phyloP scores from a whole-genome alignment of 768 basidiomycete genomes.

The Mycena albidolilacea region DNA sequence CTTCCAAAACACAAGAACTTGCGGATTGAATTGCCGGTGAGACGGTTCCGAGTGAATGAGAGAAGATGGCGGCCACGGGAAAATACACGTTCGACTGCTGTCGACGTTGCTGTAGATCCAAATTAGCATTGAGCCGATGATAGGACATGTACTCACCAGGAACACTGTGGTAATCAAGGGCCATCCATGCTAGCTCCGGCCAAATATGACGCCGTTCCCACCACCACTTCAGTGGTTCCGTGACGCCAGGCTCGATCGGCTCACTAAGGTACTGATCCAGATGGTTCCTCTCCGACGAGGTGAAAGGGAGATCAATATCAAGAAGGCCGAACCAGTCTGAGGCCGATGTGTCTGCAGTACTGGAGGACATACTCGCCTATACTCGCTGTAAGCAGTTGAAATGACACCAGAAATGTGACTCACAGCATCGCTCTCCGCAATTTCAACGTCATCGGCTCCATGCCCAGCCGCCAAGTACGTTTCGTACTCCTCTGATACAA shows the following conservation, averaged over 20 bases:
- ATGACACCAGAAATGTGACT: neutral
- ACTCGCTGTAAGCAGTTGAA: neutral
- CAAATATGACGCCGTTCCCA: too few relatives aligned
- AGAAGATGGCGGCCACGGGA: conserved; percentile 3
- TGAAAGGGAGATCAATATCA: neutral
- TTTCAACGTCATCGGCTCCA: neutral
- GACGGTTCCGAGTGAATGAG: neutral
- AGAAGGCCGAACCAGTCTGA: neutral
- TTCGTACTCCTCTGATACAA: neutral
- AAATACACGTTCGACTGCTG: neutral
- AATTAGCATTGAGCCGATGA: neutral
- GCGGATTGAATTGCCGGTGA: conserved; percentile 44
- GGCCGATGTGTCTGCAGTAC: neutral
- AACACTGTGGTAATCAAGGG: too few relatives aligned
- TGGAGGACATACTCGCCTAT: neutral
- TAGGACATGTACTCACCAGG: neutral
- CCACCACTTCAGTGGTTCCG: too few relatives aligned
- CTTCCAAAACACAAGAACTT: conserved; percentile 51
- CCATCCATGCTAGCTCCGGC: too few relatives aligned
- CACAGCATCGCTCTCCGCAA: neutral
- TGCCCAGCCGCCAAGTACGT: neutral
- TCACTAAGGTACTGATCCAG: too few relatives aligned
- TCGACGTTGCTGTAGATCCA: neutral
- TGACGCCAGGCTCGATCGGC: too few relatives aligned
- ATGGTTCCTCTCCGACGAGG: too few relatives aligned